Base-by-base conservation (phyloP, 192 early-diverging fungal genomes). In the Coemansia sp. region DNA sequence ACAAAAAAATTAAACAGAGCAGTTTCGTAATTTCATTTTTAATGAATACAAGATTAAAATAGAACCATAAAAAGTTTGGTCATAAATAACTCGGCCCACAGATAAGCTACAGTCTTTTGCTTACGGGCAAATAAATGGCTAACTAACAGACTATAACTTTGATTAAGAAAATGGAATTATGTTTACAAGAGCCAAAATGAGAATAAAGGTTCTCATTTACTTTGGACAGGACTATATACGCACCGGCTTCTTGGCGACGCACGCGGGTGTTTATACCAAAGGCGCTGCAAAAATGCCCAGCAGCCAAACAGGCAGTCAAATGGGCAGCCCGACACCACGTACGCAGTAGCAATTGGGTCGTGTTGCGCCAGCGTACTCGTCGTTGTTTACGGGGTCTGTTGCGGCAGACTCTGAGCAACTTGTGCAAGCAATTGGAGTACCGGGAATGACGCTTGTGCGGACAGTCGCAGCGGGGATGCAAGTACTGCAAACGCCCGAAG, bases 401-500 rank as follows among this genome's bases (percentile, higher is more conserved):
- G 14, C 41, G 41, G 29, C 41, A 3, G 41, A 43, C 41, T 31
- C 29, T 31, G 41, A n/a, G 41, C 41, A 43, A n/a, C 41, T 43
- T 11, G 41, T n/a, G 41, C 41, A 43, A n/a, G 55, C 16, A 14
- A n/a, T 57, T 10, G 31, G 55, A 16, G 29, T 57, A 0, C 31
- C 55, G 29, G 55, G 55, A 4, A 14, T 19, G 17, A 37, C 55
- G 16, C 55, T 71, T 0, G 53, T 82, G 6, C 45, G 47, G 23
- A 47, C 50, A 23, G 38, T 82, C 54, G 68, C 71, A 3, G 41
- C 49, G 2, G 80, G 77, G 7, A 48, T 71, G 27, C 80, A 82
- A 51, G 62, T 77, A 10, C 65, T 82, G n/a, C 72, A 72, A 26
- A 48, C 57, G 14, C 75, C 75, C 3, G 16, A 23, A 4, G 75